Conservation (phyloP, 164 flowering plant genomes). For the Nymphaea colorata region DNA sequence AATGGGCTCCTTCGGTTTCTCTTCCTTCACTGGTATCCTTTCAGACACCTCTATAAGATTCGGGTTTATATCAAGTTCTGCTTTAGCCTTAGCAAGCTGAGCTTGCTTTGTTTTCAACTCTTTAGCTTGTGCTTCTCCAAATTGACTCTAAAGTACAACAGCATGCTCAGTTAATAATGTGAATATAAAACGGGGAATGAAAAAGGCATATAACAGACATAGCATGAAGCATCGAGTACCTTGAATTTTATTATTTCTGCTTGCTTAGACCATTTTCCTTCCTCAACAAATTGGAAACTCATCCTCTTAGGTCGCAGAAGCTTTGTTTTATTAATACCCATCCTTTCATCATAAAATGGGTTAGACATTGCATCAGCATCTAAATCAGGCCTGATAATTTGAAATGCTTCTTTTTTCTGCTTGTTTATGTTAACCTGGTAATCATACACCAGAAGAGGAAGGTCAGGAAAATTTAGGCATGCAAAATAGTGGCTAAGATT, state of each 20-base stretch:
- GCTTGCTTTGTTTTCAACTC: slow-evolving; percentile 88
- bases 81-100: slow-evolving; percentile 81
- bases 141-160: slow-evolving; percentile 46
- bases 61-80: slow-evolving; percentile 89
- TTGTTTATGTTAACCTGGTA: slow-evolving; percentile 95
- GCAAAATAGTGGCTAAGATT: too few species aligned
- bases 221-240: slow-evolving; percentile 26
- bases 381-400: slow-evolving; percentile 83
- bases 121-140: slow-evolving; percentile 96
- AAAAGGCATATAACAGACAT: not conserved
- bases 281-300: slow-evolving; percentile 94
- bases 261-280: slow-evolving; percentile 93
- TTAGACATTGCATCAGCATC: slow-evolving; percentile 80
- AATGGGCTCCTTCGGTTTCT: slow-evolving; percentile 69
- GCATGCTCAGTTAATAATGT: not conserved
- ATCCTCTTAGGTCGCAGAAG: slow-evolving; percentile 84
- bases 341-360: slow-evolving; percentile 71
- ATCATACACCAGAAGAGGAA: not conserved
- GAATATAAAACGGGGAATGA: too few species aligned
- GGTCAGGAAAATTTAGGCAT: too few species aligned
- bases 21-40: slow-evolving; percentile 59
- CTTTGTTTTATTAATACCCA: slow-evolving; percentile 85
- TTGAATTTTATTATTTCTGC: slow-evolving; percentile 75
- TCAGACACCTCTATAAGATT: slow-evolving; percentile 92
- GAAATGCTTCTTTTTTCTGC: slow-evolving; percentile 94